Evolutionary conservation across 2,329 filamentous ascomycete genomes (phyloP), one percentile per base, ranked within the genome.

Genomic region (Hymenoscyphus linearis): DNA sequence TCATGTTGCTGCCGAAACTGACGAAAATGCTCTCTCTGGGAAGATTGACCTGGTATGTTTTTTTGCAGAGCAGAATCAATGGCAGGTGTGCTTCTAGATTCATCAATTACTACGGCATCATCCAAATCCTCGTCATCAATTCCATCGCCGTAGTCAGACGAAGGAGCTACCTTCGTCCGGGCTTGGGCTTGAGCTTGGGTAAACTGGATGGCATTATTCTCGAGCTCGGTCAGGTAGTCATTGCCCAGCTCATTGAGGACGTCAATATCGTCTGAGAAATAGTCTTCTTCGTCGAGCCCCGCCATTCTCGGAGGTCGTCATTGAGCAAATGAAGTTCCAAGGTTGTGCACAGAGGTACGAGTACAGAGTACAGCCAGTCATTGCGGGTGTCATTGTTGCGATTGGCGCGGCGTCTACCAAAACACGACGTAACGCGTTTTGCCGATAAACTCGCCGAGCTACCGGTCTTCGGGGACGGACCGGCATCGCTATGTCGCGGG

Each of bases 121-220:
- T 86, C 83, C 53, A 86, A 75, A 57, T 73, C 72, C 18, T 74
- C 72, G 31, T 73, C 70, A 36, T 70, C 68, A 56, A 73, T 68
- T 44, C 73, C 71, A 52, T 73, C 71, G 22, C 73, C 73, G 65
- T 75, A 75, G 60, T 75, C 72, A n/a, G 73, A 74, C 10, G 73
- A 74, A 25, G 69, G 66, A 40, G 67, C 59, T 10, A 59, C 52
- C 36, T 68, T 69, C 12, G 52, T 34, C n/a, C 52, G 25, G 26
- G 52, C 14, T 26, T 34, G 65, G 26, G 52, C 14, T 26, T 34
- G 65, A 22, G 64, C 67, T 59, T 74, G 72, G 4, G 85, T 87
- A 66, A 80, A 80, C 66, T 82, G 81, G 65, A 87, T 83, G 44
- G 85, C 85, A 69, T 82, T 81, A 68, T 82, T 81, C 70, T 89